phyloP scores from a whole-genome alignment of 495 filamentous ascomycete genomes.

The Friedmanniomyces simplex region DNA sequence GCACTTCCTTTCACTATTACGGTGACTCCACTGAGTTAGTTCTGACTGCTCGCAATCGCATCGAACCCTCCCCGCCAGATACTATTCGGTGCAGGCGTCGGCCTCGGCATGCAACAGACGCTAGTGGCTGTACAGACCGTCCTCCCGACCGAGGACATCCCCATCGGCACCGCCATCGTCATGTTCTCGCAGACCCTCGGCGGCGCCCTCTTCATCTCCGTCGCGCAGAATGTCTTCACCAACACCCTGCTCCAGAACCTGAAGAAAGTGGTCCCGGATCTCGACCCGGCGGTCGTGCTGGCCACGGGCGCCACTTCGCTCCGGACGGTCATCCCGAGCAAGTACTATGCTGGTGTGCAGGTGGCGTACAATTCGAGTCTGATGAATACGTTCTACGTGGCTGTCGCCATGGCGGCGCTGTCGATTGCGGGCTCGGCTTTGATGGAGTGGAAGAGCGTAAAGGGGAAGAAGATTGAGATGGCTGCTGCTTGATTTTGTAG shows the following conservation, averaged over 20 bases:
- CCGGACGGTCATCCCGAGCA: slow-evolving; percentile 28
- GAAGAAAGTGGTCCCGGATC: slow-evolving; percentile 34
- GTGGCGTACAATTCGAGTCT: slow-evolving; percentile 63
- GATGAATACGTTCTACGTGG: slow-evolving; percentile 57
- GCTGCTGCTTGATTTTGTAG: slow-evolving; percentile 38
- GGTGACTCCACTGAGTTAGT: not conserved
- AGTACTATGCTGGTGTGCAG: slow-evolving; percentile 45
- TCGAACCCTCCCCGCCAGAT: slow-evolving; percentile 46
- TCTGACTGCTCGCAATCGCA: not conserved
- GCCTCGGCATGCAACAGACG: slow-evolving; percentile 27
- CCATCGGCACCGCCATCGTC: slow-evolving; percentile 32
- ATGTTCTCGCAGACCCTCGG: slow-evolving; percentile 65
- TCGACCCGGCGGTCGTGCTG: slow-evolving; percentile 43
- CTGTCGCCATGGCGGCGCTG: slow-evolving; percentile 50
- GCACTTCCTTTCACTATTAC: no score
- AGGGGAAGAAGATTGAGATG: slow-evolving; percentile 68
- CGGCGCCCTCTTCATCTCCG: slow-evolving; percentile 53
- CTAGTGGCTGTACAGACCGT: slow-evolving; percentile 20
- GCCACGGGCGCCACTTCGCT: slow-evolving; percentile 59
- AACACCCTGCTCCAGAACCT: slow-evolving; percentile 57
- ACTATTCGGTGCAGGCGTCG: slow-evolving; percentile 60
- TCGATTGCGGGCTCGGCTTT: slow-evolving; percentile 50
- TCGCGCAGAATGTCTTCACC: slow-evolving; percentile 68
- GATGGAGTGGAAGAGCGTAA: slow-evolving; percentile 74
- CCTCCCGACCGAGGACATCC: slow-evolving; percentile 7